Evolutionary conservation across 139 green algal genomes (phyloP).

Genomic region (Yamagishiella unicocca): DNA sequence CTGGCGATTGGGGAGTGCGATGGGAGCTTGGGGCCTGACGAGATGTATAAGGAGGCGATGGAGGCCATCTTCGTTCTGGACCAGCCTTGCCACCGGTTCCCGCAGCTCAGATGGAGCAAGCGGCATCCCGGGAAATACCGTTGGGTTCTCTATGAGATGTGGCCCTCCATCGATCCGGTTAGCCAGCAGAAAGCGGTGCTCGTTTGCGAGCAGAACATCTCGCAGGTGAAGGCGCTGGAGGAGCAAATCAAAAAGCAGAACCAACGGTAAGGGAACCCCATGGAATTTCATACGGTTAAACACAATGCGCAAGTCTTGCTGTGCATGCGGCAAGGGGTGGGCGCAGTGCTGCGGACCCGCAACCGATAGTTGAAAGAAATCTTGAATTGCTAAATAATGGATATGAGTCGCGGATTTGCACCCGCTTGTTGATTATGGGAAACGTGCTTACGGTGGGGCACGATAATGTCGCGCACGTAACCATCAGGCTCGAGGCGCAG

Average conservation of each 20-base stretch:
- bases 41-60: constrained; percentile 65
- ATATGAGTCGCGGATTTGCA: no score
- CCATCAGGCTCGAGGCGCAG: constrained; percentile 60
- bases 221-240: constrained; percentile 72
- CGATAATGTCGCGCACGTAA: no score
- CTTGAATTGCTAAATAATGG: no score
- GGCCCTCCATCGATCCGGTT: constrained; percentile 68
- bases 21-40: constrained; percentile 53
- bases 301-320: no score
- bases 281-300: not conserved
- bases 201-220: constrained; percentile 77
- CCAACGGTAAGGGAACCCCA: constrained; percentile 37
- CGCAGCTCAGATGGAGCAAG: constrained; percentile 72
- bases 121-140: constrained; percentile 71
- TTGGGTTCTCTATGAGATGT: constrained; percentile 79
- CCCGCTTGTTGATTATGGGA: no score
- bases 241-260: constrained; percentile 74
- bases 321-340: no score
- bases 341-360: no score
- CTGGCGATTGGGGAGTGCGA: constrained; percentile 67
- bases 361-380: no score
- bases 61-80: constrained; percentile 58
- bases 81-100: constrained; percentile 65
- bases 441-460: no score
- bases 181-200: constrained; percentile 62